Evolutionary conservation across 78 protist genomes (phyloP), one percentile per base, ranked within the genome.

Genomic region (Chrysochromulina tobinii): DNA sequence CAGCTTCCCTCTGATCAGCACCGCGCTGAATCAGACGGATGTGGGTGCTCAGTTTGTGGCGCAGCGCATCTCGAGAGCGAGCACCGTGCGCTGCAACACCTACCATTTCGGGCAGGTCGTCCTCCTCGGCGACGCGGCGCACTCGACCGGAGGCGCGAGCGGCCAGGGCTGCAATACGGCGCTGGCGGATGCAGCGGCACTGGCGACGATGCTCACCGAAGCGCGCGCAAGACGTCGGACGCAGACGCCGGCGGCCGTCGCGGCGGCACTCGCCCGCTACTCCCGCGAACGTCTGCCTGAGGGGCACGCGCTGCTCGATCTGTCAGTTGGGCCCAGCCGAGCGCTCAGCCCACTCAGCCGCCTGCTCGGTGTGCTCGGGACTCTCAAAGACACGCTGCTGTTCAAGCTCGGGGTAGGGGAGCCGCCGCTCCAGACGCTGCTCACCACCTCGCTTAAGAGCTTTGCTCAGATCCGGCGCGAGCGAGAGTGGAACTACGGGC

Each of bases 101-200:
- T 68, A 68, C 77, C 27, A n/a, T 50, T 68, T n/a, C 48, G 77
- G 77, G 11, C 77, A 50, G 50, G 77, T 9, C 20, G 77, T n/a
- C 20, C 50, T 68, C 23, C 51, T 68, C 50, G 77, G 77, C 77
- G 77, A 68, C 50, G 77, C 77, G 21, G 77, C 77, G 27, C 77
- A 68, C 77, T 68, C 77, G 51, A 68, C 77, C 20, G 77, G 77
- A 27, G 77, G 77, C 77, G 77, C 50, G 77, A 25, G 48, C 77
- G 77, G 77, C 11, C 77, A 68, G 50, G 77, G 77, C 21, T 68
- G 77, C 77, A 68, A 68, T 50, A 25, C 77, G 51, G 77, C 77
- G 77, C 77, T 68, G 77, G 50, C 20, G 50, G 77, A 68, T 50
- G 77, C 77, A 7, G 50, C 14, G 23, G 27, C 77, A 50, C 77